Evolutionary conservation across 2,329 filamentous ascomycete genomes (phyloP).

Genomic region (Myriosclerotinia scirpicola): DNA sequence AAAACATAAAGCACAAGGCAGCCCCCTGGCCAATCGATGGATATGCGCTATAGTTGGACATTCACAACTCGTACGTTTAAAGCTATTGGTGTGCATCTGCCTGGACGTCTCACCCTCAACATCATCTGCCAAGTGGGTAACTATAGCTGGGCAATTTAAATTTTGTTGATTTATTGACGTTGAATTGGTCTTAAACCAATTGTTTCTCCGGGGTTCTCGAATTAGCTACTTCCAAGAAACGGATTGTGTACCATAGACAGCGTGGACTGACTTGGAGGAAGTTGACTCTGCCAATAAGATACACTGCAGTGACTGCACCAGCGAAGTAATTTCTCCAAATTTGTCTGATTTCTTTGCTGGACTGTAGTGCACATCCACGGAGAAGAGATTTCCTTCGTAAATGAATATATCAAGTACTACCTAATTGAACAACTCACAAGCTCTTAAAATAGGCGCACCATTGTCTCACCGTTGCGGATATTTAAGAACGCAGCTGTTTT

Average conservation of each 20-base stretch:
- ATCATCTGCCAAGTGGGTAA: neutral
- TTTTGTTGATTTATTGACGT: neutral
- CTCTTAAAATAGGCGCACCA: neutral
- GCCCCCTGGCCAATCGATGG: neutral
- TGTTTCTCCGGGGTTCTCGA: neutral
- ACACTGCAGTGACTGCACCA: too few relatives aligned
- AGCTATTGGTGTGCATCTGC: neutral
- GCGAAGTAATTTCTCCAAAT: neutral
- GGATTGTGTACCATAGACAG: neutral
- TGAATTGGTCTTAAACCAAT: neutral
- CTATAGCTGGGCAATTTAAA: neutral
- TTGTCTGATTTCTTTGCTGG: too few relatives aligned
- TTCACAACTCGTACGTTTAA: neutral
- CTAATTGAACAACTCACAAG: neutral
- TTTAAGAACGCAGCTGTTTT: neutral
- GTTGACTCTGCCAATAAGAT: neutral
- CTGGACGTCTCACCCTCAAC: neutral
- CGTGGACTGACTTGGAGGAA: neutral
- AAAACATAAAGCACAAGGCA: neutral
- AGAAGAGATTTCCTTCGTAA: neutral
- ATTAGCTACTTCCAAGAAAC: conserved; percentile 4
- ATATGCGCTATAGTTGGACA: neutral
- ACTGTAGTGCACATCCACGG: neutral
- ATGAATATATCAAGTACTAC: neutral
- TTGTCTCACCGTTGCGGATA: neutral